Conservation (phyloP, 2,329 filamentous ascomycete genomes). For the Thielaviopsis euricoi region DNA sequence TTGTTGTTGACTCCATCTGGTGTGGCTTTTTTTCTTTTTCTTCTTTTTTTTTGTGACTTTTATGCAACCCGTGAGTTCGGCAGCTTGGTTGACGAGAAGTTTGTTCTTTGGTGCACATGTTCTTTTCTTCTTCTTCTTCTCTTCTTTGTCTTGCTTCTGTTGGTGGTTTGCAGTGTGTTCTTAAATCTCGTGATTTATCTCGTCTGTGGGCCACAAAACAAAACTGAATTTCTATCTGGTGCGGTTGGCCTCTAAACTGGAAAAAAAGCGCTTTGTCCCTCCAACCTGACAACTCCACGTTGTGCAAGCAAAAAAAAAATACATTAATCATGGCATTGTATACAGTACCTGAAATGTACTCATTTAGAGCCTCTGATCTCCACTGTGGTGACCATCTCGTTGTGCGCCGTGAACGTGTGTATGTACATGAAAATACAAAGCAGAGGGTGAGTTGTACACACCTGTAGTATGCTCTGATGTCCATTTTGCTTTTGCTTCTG, state of each 20-base stretch:
- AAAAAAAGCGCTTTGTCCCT: background rate
- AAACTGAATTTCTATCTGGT: background rate
- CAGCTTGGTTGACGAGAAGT: background rate
- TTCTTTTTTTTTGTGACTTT: background rate
- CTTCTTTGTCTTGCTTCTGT: background rate
- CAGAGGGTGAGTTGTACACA: too few species aligned
- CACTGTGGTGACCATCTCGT: background rate
- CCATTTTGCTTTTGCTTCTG: too few species aligned
- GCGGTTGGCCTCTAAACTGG: background rate
- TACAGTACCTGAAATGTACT: background rate
- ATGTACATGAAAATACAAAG: too few species aligned
- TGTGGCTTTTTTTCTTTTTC: background rate
- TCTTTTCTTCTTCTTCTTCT: background rate
- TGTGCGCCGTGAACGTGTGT: background rate
- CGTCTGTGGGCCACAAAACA: background rate
- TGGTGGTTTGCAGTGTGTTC: too few species aligned
- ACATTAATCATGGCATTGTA: background rate
- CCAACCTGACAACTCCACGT: background rate
- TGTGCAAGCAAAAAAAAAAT: background rate
- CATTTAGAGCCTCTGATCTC: background rate
- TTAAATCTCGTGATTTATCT: too few species aligned
- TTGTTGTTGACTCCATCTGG: background rate
- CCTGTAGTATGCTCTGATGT: too few species aligned
- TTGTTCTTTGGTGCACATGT: background rate
- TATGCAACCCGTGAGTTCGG: background rate